phyloP scores from a whole-genome alignment of 2,329 filamentous ascomycete genomes.

The Zasmidium cellare region DNA sequence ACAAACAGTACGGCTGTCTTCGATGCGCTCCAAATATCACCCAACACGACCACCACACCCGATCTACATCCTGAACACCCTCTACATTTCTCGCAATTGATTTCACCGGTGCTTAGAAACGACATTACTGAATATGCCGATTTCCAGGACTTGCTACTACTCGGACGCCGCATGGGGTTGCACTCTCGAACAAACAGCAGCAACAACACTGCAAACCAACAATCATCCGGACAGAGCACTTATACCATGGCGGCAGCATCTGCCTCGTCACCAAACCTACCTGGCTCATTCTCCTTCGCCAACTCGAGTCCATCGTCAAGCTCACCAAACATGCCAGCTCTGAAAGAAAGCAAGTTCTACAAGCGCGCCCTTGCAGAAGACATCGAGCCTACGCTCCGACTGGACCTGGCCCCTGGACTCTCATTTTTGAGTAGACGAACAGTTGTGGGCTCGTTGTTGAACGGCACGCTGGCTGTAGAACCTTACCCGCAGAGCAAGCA shows the following conservation, averaged over 20 bases:
- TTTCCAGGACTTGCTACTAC: constrained; percentile 73
- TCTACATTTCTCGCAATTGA: constrained; percentile 75
- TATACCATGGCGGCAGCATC: constrained; percentile 25
- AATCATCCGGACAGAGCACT: constrained; percentile 55
- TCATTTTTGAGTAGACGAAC: constrained; percentile 90
- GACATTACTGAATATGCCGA: constrained; percentile 82
- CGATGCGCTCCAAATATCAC: constrained; percentile 59
- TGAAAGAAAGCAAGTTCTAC: constrained; percentile 93
- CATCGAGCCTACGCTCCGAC: constrained; percentile 86
- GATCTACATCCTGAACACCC: constrained; percentile 63
- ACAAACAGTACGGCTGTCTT: constrained; percentile 59
- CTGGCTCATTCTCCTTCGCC: constrained; percentile 42
- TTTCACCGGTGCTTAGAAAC: constrained; percentile 79
- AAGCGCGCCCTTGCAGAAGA: constrained; percentile 87
- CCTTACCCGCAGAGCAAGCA: constrained; percentile 63
- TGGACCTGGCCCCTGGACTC: constrained; percentile 85
- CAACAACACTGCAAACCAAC: constrained; percentile 36
- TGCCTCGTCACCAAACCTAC: constrained; percentile 41
- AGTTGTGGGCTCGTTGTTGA: constrained; percentile 78
- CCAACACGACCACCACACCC: constrained; percentile 48
- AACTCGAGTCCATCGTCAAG: constrained; percentile 30
- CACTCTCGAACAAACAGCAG: constrained; percentile 65
- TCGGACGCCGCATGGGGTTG: constrained; percentile 54
- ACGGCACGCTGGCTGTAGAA: constrained; percentile 85
- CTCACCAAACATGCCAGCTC: constrained; percentile 51